A percentile compares a stretch with the other conserved stretches of the same genome.
Evolutionary conservation across 2,329 filamentous ascomycete genomes (phyloP).

Genomic region (Neopestalotiopsis rosae): DNA sequence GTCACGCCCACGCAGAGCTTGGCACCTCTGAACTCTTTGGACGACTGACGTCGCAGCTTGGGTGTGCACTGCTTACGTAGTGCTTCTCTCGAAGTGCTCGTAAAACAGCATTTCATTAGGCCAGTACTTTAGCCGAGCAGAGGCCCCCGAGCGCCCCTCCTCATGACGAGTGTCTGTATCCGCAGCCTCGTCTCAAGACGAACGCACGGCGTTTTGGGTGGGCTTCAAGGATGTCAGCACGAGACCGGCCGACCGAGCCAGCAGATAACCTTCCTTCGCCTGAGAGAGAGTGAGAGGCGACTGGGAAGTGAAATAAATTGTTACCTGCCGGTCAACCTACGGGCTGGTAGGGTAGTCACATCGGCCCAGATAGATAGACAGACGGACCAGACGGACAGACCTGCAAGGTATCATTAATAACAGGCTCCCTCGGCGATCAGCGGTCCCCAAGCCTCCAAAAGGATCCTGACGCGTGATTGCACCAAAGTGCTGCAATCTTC

Average conservation of each 20-base stretch:
- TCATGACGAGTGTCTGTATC: neutral
- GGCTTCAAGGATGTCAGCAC: neutral
- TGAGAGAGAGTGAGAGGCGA: neutral
- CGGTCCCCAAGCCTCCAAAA: conserved; percentile 6
- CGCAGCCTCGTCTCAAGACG: neutral
- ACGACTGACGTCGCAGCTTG: conserved; percentile 2
- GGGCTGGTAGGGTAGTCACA: neutral
- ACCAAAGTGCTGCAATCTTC: conserved; percentile 6
- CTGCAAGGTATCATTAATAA: conserved; percentile 9
- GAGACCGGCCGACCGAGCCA: neutral
- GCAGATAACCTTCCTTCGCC: neutral
- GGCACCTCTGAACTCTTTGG: neutral
- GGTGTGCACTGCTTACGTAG: conserved; percentile 1
- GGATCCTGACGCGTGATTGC: conserved; percentile 9
- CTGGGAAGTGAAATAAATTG: neutral
- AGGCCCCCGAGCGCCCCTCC: neutral
- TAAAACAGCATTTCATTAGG: neutral
- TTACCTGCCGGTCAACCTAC: neutral
- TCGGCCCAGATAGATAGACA: neutral
- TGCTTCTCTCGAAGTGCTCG: neutral
- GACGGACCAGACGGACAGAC: neutral
- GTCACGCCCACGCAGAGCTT: neutral
- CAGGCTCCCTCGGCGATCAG: conserved; percentile 11
- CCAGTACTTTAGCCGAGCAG: neutral
- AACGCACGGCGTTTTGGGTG: neutral